Evolutionary conservation across 306 rosid species (phyloP).

Genomic region (Lathyrus oleraceus): DNA sequence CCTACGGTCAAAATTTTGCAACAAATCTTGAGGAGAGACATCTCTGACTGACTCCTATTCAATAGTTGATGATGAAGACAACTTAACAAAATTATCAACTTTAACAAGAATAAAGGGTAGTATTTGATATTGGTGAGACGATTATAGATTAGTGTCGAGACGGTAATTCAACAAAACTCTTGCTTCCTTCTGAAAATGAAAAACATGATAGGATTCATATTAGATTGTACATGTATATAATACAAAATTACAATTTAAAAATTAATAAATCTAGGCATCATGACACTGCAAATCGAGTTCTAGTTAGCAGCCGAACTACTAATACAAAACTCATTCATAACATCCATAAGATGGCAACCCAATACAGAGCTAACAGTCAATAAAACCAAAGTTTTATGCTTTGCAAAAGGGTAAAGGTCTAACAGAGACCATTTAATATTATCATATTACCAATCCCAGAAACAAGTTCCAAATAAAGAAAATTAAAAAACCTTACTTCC

Average conservation of each 20-base stretch:
- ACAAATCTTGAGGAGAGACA: conserved; percentile 65
- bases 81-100: conserved; percentile 27
- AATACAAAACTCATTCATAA: too few species aligned
- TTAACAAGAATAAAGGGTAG: conserved; percentile 52
- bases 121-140: conserved; percentile 61
- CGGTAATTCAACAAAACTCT: conserved; percentile 60
- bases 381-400: too few species aligned
- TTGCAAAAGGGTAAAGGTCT: too few species aligned
- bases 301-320: background rate
- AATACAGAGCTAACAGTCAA: too few species aligned
- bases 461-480: too few species aligned
- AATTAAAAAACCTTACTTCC: too few species aligned
- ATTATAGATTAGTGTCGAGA: conserved; percentile 62
- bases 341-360: too few species aligned
- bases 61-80: conserved; percentile 46
- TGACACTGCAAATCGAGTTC: background rate
- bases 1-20: background rate
- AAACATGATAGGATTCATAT: background rate
- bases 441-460: too few species aligned
- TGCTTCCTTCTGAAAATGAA: conserved; percentile 50
- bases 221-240: background rate
- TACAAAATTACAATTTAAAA: too few species aligned
- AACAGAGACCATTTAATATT: too few species aligned
- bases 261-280: background rate
- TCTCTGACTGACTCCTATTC: conserved; percentile 55